These are phyloP conservation scores for Podospora pseudopauciseta DNA, from an alignment of 495 filamentous ascomycete genomes.

Conservation along the genomic window DNA sequence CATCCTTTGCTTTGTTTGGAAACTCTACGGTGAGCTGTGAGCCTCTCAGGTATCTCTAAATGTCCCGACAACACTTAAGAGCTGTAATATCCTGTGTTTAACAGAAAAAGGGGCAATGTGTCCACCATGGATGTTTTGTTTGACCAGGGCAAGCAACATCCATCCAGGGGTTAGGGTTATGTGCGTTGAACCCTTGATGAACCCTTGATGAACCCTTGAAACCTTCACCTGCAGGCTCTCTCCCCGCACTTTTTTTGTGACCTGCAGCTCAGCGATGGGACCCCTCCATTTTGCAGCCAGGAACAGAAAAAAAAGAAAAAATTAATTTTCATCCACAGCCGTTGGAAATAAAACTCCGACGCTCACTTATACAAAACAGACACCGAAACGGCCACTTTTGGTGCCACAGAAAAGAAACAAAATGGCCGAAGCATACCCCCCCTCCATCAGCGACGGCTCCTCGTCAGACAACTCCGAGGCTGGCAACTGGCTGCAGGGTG, in stretches of 20 bases:
- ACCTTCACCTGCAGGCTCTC: slow-evolving; percentile 1
- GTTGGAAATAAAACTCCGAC: slow-evolving; percentile 1
- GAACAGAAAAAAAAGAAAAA: background rate
- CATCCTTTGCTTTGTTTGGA: too few relatives aligned
- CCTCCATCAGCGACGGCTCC: slow-evolving; percentile 17
- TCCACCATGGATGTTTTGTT: background rate
- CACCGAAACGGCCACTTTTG: slow-evolving; percentile 1
- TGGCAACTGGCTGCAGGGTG: slow-evolving; percentile 78
- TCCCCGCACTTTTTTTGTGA: slow-evolving; percentile 5
- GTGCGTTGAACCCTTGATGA: background rate
- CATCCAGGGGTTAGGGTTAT: background rate
- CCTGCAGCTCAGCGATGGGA: slow-evolving; percentile 3
- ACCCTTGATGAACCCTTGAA: background rate
- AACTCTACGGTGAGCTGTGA: too few relatives aligned
- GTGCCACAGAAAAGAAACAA: background rate
- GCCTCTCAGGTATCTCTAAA: too few relatives aligned
- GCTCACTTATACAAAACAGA: background rate
- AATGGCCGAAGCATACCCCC: slow-evolving; percentile 29
- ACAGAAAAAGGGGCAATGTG: background rate
- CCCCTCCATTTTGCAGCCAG: slow-evolving; percentile 2
- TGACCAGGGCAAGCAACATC: background rate
- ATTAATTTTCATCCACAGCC: background rate
- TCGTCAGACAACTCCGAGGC: slow-evolving; percentile 43
- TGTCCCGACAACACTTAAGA: too few relatives aligned
- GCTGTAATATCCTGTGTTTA: background rate